These are phyloP conservation scores for Colletotrichum neosansevieriae DNA, from an alignment of 2,329 filamentous ascomycete species.

Conservation along the genomic window DNA sequence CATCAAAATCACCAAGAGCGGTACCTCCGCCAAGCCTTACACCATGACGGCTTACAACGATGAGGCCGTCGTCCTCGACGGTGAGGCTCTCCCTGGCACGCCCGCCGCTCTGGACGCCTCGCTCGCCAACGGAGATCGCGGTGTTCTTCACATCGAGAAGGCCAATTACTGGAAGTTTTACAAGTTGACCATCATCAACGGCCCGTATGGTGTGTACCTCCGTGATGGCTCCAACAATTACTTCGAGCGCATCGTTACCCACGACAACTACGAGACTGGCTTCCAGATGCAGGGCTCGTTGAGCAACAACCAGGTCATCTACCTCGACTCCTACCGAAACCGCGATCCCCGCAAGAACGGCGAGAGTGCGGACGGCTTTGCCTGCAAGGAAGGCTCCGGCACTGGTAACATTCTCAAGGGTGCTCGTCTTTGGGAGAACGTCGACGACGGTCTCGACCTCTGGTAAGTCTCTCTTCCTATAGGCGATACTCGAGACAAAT, in stretches of 20 bases:
- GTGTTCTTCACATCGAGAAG: conserved; percentile 60
- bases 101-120: conserved; percentile 55
- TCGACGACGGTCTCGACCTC: conserved; percentile 57
- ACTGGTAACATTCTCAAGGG: conserved; percentile 59
- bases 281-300: conserved; percentile 51
- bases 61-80: conserved; percentile 60
- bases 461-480: conserved; percentile 29
- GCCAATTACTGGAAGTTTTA: conserved; percentile 53
- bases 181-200: conserved; percentile 53
- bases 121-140: conserved; percentile 56
- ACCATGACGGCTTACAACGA: conserved; percentile 56
- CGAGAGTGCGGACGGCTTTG: conserved; percentile 63
- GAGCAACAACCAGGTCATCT: conserved; percentile 54
- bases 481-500: neutral
- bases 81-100: conserved; percentile 55
- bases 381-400: conserved; percentile 59
- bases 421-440: conserved; percentile 62
- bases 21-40: conserved; percentile 54
- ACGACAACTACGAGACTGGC: conserved; percentile 54
- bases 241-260: conserved; percentile 51
- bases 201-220: conserved; percentile 53
- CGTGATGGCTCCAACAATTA: conserved; percentile 52
- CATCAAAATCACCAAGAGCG: conserved; percentile 60
- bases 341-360: conserved; percentile 63
- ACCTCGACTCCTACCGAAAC: conserved; percentile 58